Evolutionary conservation across 306 rosid species (phyloP).

Genomic region (Corylus heterophylla): DNA sequence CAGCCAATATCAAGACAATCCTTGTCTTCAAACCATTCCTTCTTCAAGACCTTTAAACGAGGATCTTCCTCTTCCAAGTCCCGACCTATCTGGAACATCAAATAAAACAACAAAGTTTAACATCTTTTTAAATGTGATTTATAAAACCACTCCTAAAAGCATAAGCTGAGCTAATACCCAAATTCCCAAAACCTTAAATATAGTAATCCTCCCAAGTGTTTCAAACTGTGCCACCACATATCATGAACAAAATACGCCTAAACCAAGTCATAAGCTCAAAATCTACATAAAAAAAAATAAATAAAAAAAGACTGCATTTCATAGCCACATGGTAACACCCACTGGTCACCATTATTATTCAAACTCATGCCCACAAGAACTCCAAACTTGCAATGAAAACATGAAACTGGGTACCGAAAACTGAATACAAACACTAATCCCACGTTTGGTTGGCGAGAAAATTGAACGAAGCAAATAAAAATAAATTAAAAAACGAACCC

Average conservation of each 20-base stretch:
- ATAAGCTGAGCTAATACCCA: not conserved
- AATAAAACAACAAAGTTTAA: not conserved
- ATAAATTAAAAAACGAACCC: not conserved
- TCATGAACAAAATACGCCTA: not conserved
- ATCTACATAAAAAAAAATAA: not conserved
- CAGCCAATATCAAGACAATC: constrained; percentile 93
- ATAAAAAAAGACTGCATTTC: not conserved
- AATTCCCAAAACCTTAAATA: not conserved
- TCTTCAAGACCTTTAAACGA: constrained; percentile 64
- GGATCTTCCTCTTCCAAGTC: constrained; percentile 73
- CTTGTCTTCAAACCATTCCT: constrained; percentile 87
- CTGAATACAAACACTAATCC: constrained; percentile 6
- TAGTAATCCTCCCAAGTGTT: not conserved
- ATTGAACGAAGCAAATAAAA: not conserved
- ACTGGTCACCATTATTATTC: not conserved
- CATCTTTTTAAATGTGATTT: not conserved
- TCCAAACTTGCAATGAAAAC: not conserved
- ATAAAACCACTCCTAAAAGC: not conserved
- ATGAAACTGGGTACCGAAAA: not conserved
- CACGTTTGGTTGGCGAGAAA: not conserved
- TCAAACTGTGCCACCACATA: not conserved
- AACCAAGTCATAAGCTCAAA: not conserved
- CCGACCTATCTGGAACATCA: constrained; percentile 59
- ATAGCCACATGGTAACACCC: not conserved
- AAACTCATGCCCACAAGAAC: not conserved